phyloP scores from a whole-genome alignment of 2,329 filamentous ascomycete genomes.

The Hypoxylon sp. region DNA sequence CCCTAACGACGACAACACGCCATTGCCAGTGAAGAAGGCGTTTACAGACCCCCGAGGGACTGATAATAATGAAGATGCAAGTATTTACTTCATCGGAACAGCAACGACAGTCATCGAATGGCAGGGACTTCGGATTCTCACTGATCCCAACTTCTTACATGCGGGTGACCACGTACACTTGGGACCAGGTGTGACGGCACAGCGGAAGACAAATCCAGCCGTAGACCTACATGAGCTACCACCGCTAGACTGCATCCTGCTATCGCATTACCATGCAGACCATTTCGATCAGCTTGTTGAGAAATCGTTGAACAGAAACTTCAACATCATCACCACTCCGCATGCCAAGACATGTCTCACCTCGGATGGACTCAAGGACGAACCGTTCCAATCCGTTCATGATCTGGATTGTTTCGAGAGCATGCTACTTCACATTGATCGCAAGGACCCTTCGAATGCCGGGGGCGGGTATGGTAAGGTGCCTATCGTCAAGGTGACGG shows the following conservation, averaged over 20 bases:
- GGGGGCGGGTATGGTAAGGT: constrained; percentile 48
- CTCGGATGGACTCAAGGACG: constrained; percentile 48
- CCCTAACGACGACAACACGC: constrained; percentile 26
- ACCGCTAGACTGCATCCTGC: constrained; percentile 64
- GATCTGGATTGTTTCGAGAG: constrained; percentile 65
- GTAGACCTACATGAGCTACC: constrained; percentile 68
- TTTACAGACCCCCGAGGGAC: constrained; percentile 39
- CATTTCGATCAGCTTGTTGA: constrained; percentile 55
- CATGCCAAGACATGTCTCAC: constrained; percentile 65
- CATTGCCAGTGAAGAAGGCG: constrained; percentile 38
- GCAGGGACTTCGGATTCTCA: constrained; percentile 62
- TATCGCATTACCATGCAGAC: constrained; percentile 70
- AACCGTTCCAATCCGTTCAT: constrained; percentile 63
- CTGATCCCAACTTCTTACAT: constrained; percentile 72
- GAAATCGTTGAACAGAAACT: constrained; percentile 52
- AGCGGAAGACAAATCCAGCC: constrained; percentile 65
- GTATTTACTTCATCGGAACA: constrained; percentile 63
- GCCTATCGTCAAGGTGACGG: constrained; percentile 64
- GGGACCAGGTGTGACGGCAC: constrained; percentile 67
- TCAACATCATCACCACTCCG: constrained; percentile 71
- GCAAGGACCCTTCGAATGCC: constrained; percentile 8
- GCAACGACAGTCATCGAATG: constrained; percentile 66
- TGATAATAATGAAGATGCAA: constrained; percentile 49
- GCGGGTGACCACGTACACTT: constrained; percentile 72
- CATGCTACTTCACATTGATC: constrained; percentile 51